A percentile compares a stretch with the other conserved stretches of the same genome.
Conservation (phyloP, 2,329 filamentous ascomycete species). For the Grosmannia serpens region DNA sequence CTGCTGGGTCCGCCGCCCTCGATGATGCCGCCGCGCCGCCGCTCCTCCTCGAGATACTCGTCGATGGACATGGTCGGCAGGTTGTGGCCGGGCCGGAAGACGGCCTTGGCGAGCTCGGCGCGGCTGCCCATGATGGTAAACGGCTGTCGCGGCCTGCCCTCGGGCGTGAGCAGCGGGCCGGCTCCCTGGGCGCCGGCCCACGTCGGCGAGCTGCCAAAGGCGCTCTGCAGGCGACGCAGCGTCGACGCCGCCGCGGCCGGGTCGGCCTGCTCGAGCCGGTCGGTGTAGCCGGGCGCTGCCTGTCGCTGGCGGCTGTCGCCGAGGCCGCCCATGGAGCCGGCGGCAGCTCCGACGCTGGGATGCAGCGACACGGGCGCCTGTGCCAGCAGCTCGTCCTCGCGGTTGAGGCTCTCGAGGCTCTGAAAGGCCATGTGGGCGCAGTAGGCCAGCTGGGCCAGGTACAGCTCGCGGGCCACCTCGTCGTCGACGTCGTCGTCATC, state of each 20-base stretch:
- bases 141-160: conserved; percentile 78
- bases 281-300: conserved; percentile 42
- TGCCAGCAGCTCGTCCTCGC: conserved; percentile 73
- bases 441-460: conserved; percentile 64
- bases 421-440: conserved; percentile 73
- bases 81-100: conserved; percentile 86
- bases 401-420: conserved; percentile 72
- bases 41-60: conserved; percentile 91
- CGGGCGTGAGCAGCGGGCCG: conserved; percentile 64
- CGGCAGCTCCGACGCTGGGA: conserved; percentile 45
- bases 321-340: conserved; percentile 28
- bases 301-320: conserved; percentile 11
- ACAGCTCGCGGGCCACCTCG: conserved; percentile 65
- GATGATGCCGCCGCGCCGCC: conserved; percentile 72
- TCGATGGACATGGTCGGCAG: conserved; percentile 96
- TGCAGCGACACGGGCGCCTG: conserved; percentile 49
- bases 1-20: conserved; percentile 78
- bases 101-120: conserved; percentile 62
- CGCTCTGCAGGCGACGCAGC: conserved; percentile 37
- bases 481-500: conserved; percentile 56
- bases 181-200: conserved; percentile 10
- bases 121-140: conserved; percentile 77
- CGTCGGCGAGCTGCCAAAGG: conserved; percentile 23
- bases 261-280: conserved; percentile 53
- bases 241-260: conserved; percentile 22